Base-by-base conservation (phyloP, 2,329 filamentous ascomycete genomes). In the Penicillium psychrosexuale region DNA sequence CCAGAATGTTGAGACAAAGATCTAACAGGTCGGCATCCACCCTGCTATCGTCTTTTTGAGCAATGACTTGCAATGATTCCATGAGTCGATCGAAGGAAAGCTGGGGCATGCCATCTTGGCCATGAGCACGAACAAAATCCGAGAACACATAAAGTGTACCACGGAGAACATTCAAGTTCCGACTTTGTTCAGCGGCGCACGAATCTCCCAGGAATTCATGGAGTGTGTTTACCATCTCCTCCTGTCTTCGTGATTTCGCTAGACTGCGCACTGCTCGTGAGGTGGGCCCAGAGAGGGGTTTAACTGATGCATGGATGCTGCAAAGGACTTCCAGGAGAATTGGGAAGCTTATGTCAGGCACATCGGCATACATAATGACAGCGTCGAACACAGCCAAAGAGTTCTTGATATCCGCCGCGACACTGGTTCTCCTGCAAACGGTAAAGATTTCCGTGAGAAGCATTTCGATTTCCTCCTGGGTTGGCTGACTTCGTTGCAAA, bases 231-330 rank as follows among this genome's bases (percentile, higher is more conserved):
- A 75, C 59, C 72, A 77, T 75, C 47, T 74, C 67, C n/a, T 54
- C 49, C 47, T 74, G 71, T 49, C 69, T 66, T 27, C 63, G 64
- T 15, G 74, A 76, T 55, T 73, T 76, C 11, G 71, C 72, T 15
- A 77, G 55, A 55, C 72, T 76, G 37, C 74, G 72, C 31, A 76
- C 74, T 28, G 71, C 72, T 50, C 73, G 66, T 15, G 74, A 75
- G 1, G 74, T 77, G 24, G 73, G 74, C 5, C 73, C 74, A 31
- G 73, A 74, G 22, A 77, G 59, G 33, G 73, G 68, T 53, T 73
- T 76, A 30, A 77, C 74, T 19, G 74, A 76, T 34, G 73, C 72
- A 62, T 76, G 73, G 27, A 77, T 77, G 55, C 72, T 75, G 65
- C 74, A 77, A 34, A 77, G 63, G 31, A 77, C 72, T 51, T 77